These are phyloP conservation scores for Gaertneriomyces semiglobifer DNA, from an alignment of 192 early-diverging fungal genomes.

Conservation along the genomic window DNA sequence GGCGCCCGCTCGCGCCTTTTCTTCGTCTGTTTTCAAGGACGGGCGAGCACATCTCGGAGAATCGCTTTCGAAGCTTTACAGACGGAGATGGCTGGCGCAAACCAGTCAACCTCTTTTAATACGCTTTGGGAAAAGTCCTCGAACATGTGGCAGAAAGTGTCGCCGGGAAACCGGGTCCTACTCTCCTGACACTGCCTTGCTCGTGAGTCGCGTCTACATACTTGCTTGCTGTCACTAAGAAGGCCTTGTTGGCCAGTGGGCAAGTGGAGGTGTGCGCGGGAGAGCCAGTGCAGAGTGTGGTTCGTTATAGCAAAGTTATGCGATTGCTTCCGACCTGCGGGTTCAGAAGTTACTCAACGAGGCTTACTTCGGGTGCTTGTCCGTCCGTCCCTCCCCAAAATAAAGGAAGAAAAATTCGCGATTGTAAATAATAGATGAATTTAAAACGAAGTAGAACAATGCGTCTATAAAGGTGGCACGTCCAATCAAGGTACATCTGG, in stretches of 20 bases:
- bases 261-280: background rate
- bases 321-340: slow-evolving; percentile 22
- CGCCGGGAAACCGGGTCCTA: slow-evolving; percentile 25
- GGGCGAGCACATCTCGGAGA: slow-evolving; percentile 29
- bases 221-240: background rate
- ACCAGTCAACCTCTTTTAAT: background rate
- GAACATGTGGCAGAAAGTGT: slow-evolving; percentile 34
- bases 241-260: background rate
- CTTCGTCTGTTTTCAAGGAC: slow-evolving; percentile 10
- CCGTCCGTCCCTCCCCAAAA: slow-evolving; percentile 9
- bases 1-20: too few relatives aligned
- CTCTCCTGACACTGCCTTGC: slow-evolving; percentile 1
- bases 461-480: too few relatives aligned
- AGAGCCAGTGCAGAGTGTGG: slow-evolving; percentile 11
- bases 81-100: slow-evolving; percentile 15
- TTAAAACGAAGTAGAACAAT: too few relatives aligned
- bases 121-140: slow-evolving; percentile 38
- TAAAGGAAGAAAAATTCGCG: slow-evolving; percentile 10
- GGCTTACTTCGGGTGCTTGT: slow-evolving; percentile 32
- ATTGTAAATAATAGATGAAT: background rate
- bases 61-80: slow-evolving; percentile 35
- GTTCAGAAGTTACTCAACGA: slow-evolving; percentile 31
- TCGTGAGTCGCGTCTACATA: background rate
- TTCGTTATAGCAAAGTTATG: slow-evolving; percentile 40
- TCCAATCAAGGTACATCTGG: too few relatives aligned